Conservation (phyloP, 768 basidiomycete species). For the Hirschioporus abietinus region DNA sequence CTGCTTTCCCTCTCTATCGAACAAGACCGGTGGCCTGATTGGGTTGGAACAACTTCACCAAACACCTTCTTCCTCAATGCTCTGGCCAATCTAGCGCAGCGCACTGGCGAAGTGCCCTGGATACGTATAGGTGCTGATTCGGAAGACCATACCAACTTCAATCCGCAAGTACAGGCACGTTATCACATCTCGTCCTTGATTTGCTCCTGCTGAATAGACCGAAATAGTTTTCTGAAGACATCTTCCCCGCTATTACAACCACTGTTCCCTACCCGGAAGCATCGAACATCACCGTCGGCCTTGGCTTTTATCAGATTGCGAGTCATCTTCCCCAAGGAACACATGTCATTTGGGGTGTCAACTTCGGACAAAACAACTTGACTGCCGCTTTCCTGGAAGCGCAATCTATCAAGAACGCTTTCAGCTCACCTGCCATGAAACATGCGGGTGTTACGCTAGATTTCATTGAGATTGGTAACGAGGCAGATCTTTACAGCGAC, state of each 20-base stretch:
- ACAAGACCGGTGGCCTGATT: slow-evolving; percentile 66
- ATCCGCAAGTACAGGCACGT: slow-evolving; percentile 39
- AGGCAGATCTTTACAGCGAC: slow-evolving; percentile 48
- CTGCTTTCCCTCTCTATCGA: slow-evolving; percentile 65
- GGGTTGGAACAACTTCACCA: slow-evolving; percentile 45
- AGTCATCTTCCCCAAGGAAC: slow-evolving; percentile 54
- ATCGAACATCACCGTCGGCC: slow-evolving; percentile 50
- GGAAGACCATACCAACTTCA: slow-evolving; percentile 55
- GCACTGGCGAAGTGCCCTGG: slow-evolving; percentile 48
- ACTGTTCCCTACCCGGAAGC: slow-evolving; percentile 65
- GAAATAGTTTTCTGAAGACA: slow-evolving; percentile 37
- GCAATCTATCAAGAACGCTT: slow-evolving; percentile 42
- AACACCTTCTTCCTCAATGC: slow-evolving; percentile 60
- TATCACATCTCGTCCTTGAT: not conserved
- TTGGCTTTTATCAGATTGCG: slow-evolving; percentile 48
- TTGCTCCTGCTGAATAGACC: not conserved
- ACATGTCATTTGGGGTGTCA: slow-evolving; percentile 62
- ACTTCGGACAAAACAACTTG: slow-evolving; percentile 50
- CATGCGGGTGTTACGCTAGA: slow-evolving; percentile 43
- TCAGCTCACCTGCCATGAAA: slow-evolving; percentile 34
- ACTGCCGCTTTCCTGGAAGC: slow-evolving; percentile 45
- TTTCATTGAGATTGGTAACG: slow-evolving; percentile 59
- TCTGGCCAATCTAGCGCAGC: slow-evolving; percentile 46
- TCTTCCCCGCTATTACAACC: slow-evolving; percentile 43
- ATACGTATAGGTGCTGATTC: slow-evolving; percentile 54